Evolutionary conservation across 2,329 filamentous ascomycete species (phyloP), one percentile per base, ranked within the genome.

Genomic region (Penicillium sp.): DNA sequence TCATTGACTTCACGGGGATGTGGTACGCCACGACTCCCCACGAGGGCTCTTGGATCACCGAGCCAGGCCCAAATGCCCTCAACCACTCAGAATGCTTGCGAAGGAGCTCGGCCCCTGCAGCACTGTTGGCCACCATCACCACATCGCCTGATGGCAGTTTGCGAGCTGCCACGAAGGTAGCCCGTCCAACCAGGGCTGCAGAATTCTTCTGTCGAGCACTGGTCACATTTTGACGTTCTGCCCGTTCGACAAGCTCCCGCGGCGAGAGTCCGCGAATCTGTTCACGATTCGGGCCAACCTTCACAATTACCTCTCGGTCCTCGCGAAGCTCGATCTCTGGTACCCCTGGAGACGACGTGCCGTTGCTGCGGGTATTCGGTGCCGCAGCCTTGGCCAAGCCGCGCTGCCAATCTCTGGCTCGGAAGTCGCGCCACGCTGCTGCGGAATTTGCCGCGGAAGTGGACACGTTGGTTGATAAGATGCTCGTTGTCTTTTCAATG

Each of bases 401-500:
- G 9, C 25, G 25, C 25, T 27, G 25, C 25, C 25, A 27, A 5
- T 27, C 25, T 27, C 9, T 27, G 25, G 25, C 25, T 27, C 25
- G 25, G 9, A 27, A 27, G 25, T 7, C 25, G 6, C 25, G 25
- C 25, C 25, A 27, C 25, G 25, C 25, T 27, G 25, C 30, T 5
- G 30, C 30, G 11, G 30, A 33, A 7, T 14, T 7, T 1, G 30
- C 30, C 11, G 30, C 13, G 6, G 13, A 5, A 13, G 30, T n/a
- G 5, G 30, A 33, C 30, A n/a, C 3, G 5, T 4, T 4, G 2
- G 47, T 53, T 7, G 44, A 51, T 56, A 53, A 30, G 2, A 28
- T n/a, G 39, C 16, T 48, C 33, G 41, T 54, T 28, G 48, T 51
- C 22, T 54, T 56, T 51, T 54, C 39, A 20, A 56, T 47, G 9